Conservation (phyloP, 805 yeast species). For the Sungouiella blattae region DNA sequence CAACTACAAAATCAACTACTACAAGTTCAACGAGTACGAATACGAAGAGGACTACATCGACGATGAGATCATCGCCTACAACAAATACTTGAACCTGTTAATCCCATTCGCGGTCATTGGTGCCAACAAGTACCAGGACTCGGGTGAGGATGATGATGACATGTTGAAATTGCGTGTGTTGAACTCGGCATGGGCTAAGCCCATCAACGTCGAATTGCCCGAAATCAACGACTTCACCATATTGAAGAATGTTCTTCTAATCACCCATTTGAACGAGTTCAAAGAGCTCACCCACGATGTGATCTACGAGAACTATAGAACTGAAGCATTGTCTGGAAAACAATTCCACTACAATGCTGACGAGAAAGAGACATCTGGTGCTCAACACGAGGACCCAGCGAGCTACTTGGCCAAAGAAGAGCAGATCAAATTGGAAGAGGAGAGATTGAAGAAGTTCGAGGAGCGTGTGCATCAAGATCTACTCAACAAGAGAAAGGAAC, state of each 20-base stretch:
- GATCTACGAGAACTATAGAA: conserved; percentile 84
- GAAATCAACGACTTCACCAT: conserved; percentile 77
- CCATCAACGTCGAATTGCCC: conserved; percentile 64
- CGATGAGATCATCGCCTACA: conserved; percentile 63
- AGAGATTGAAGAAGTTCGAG: conserved; percentile 79
- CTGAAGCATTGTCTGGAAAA: conserved; percentile 74
- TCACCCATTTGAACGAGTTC: conserved; percentile 82
- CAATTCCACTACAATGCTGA: conserved; percentile 36
- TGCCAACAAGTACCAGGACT: conserved; percentile 57
- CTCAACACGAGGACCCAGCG: conserved; percentile 17
- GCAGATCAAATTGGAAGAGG: conserved; percentile 86
- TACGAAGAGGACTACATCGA: conserved; percentile 47
- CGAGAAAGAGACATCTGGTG: conserved; percentile 12
- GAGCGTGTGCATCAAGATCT: conserved; percentile 86
- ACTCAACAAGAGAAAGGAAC: conserved; percentile 74
- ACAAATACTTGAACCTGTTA: conserved; percentile 58
- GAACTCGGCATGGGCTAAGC: conserved; percentile 46
- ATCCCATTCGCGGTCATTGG: conserved; percentile 70
- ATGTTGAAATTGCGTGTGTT: conserved; percentile 51
- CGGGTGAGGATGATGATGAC: conserved; percentile 28
- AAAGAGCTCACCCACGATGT: conserved; percentile 86
- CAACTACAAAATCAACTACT: conserved; percentile 65
- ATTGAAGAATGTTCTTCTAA: conserved; percentile 72
- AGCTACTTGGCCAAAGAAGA: conserved; percentile 68
- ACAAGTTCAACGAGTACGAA: conserved; percentile 65